Percentiles rank a stretch among this genome's conserved stretches.
phyloP scores from a whole-genome alignment of 1,284 basidiomycete genomes.

The Microstroma glucosiphilum region DNA sequence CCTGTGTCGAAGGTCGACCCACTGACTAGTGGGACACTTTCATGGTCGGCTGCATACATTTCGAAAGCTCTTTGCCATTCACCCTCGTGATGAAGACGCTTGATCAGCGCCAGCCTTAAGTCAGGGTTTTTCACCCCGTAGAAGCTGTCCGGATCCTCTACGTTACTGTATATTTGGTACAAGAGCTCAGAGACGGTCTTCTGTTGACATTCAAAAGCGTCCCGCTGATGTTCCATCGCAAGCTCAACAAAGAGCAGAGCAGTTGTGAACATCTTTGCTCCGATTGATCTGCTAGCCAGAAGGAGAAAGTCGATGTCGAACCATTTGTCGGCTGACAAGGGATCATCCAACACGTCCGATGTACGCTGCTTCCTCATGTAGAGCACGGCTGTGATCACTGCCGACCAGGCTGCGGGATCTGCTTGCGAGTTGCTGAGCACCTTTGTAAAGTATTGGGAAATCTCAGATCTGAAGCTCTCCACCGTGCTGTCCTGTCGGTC shows the following conservation, averaged over 20 bases:
- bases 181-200: slow-evolving; percentile 54
- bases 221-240: slow-evolving; percentile 57
- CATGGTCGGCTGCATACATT: slow-evolving; percentile 76
- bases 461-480: background rate
- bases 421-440: slow-evolving; percentile 57
- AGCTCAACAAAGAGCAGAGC: slow-evolving; percentile 84
- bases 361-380: slow-evolving; percentile 65
- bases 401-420: slow-evolving; percentile 57
- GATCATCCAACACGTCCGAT: slow-evolving; percentile 48
- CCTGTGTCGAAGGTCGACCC: background rate
- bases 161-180: slow-evolving; percentile 85
- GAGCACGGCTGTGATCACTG: slow-evolving; percentile 71
- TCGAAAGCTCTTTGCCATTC: slow-evolving; percentile 85
- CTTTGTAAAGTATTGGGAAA: slow-evolving; percentile 41
- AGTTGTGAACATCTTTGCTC: slow-evolving; percentile 76
- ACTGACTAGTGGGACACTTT: slow-evolving; percentile 45
- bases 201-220: background rate
- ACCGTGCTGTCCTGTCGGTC: slow-evolving; percentile 54
- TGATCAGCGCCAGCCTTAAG: slow-evolving; percentile 68
- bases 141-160: slow-evolving; percentile 96
- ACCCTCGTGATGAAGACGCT: slow-evolving; percentile 81
- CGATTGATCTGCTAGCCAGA: slow-evolving; percentile 68
- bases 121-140: slow-evolving; percentile 81
- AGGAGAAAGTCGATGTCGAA: slow-evolving; percentile 65
- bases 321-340: slow-evolving; percentile 68